Conservation (phyloP, 1,284 basidiomycete genomes). For the Sanghuangporus weigelae region DNA sequence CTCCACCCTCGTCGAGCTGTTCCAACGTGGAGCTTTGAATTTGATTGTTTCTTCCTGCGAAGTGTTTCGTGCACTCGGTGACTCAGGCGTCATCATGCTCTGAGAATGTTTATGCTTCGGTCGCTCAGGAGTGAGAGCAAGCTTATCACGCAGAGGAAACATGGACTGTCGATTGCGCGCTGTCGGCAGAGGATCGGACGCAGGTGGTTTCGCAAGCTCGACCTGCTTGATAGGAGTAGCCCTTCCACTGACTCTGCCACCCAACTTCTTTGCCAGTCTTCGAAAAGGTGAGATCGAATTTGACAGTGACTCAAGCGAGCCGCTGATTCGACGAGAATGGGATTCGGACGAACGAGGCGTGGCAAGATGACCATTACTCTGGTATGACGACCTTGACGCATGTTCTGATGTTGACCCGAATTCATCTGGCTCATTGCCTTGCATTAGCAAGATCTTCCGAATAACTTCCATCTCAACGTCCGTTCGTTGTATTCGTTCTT, state of each 20-base stretch:
- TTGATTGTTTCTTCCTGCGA: constrained; percentile 33
- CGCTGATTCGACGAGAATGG: constrained; percentile 36
- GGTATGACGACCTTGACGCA: constrained; percentile 31
- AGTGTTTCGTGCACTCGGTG: constrained; percentile 40
- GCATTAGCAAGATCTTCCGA: constrained; percentile 52
- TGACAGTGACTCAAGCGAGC: constrained; percentile 51
- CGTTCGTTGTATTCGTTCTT: constrained; percentile 70
- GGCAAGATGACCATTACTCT: constrained; percentile 49
- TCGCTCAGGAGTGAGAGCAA: constrained; percentile 50
- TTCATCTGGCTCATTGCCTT: constrained; percentile 57
- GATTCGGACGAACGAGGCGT: constrained; percentile 48
- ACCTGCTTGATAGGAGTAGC: constrained; percentile 44
- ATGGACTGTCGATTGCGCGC: constrained; percentile 56
- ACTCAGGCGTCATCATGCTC: constrained; percentile 63
- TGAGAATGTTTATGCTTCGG: constrained; percentile 62
- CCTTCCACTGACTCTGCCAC: constrained; percentile 33
- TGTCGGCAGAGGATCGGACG: constrained; percentile 48
- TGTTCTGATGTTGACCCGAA: constrained; percentile 60
- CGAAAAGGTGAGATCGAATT: constrained; percentile 73
- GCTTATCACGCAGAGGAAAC: constrained; percentile 38
- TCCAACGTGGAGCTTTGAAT: constrained; percentile 55
- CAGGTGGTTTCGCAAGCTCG: constrained; percentile 41
- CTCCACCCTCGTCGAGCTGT: constrained; percentile 69
- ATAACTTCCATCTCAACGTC: constrained; percentile 78
- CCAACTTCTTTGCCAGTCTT: constrained; percentile 64